phyloP scores from a whole-genome alignment of 164 flowering plant genomes.

The Piper longum region DNA sequence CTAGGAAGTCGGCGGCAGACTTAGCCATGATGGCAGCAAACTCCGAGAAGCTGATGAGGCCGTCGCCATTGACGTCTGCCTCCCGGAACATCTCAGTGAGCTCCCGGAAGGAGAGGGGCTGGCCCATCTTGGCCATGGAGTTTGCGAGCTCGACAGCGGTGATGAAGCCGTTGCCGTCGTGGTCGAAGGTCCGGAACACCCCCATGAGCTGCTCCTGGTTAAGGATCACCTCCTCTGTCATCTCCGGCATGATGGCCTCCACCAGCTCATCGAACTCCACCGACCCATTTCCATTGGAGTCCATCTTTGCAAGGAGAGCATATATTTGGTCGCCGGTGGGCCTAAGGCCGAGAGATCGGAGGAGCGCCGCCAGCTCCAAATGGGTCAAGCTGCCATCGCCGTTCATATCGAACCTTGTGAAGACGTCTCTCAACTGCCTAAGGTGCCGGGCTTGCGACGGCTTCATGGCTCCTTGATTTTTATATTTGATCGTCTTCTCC shows the following conservation, averaged over 20 bases:
- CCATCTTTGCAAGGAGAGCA: constrained; percentile 37
- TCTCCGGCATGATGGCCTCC: constrained; percentile 42
- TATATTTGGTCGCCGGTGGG: constrained; percentile 69
- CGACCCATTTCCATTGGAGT: constrained; percentile 56
- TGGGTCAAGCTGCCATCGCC: constrained; percentile 81
- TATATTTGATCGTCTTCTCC: background rate
- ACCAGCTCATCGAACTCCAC: constrained; percentile 71
- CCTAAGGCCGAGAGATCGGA: constrained; percentile 71
- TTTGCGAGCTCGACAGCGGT: constrained; percentile 78
- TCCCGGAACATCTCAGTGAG: constrained; percentile 61
- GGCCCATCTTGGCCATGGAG: constrained; percentile 88
- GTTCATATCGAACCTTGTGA: constrained; percentile 78
- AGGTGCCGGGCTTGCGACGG: constrained; percentile 37
- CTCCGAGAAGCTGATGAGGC: constrained; percentile 61
- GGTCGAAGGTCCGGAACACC: constrained; percentile 57
- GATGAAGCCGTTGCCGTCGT: constrained; percentile 79
- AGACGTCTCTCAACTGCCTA: constrained; percentile 49
- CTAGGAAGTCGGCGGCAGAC: constrained; percentile 41
- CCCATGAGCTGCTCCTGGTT: constrained; percentile 59
- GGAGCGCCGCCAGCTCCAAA: constrained; percentile 78
- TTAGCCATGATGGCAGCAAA: constrained; percentile 54
- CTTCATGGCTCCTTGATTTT: background rate
- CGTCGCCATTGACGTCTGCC: constrained; percentile 74
- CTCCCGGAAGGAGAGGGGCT: constrained; percentile 55
- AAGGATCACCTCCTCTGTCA: constrained; percentile 29